Conservation (phyloP, 192 early-diverging fungal genomes). For the Coemansia nantahalensis region DNA sequence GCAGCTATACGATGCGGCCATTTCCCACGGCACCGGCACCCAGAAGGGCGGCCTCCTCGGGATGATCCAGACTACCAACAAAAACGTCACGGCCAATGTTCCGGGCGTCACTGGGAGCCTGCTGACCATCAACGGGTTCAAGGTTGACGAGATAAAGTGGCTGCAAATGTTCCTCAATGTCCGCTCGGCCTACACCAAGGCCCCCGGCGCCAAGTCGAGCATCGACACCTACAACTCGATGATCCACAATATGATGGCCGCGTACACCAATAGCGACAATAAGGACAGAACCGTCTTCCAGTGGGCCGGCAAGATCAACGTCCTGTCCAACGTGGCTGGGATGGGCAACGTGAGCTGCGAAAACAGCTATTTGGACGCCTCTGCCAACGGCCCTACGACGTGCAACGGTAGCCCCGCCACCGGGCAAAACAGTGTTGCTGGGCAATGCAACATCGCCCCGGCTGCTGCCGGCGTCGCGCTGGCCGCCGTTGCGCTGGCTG, state of each 20-base stretch:
- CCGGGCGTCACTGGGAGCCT: constrained; percentile 9
- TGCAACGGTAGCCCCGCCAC: too few species aligned
- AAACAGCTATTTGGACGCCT: constrained; percentile 7
- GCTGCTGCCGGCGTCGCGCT: background rate
- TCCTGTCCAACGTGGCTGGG: constrained; percentile 4
- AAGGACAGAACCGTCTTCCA: constrained; percentile 4
- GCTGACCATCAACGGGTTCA: constrained; percentile 17
- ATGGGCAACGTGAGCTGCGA: constrained; percentile 8
- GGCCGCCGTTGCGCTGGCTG: background rate
- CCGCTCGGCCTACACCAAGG: constrained; percentile 1
- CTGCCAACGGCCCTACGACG: too few species aligned
- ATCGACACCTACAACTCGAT: constrained; percentile 14
- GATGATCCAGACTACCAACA: constrained; percentile 21
- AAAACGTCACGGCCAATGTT: constrained; percentile 11
- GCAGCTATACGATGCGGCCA: constrained; percentile 53
- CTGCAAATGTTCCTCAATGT: constrained; percentile 32
- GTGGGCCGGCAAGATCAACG: constrained; percentile 5
- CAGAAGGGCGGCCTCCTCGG: constrained; percentile 18
- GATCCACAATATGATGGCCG: constrained; percentile 2
- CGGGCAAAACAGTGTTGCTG: too few species aligned
- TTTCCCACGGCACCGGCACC: constrained; percentile 34
- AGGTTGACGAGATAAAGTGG: constrained; percentile 34
- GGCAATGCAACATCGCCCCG: background rate
- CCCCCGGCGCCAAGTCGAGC: constrained; percentile 5
- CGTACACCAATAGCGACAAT: constrained; percentile 1